Conservation (phyloP, 805 yeast species). For the Deakozyma indianensis region DNA sequence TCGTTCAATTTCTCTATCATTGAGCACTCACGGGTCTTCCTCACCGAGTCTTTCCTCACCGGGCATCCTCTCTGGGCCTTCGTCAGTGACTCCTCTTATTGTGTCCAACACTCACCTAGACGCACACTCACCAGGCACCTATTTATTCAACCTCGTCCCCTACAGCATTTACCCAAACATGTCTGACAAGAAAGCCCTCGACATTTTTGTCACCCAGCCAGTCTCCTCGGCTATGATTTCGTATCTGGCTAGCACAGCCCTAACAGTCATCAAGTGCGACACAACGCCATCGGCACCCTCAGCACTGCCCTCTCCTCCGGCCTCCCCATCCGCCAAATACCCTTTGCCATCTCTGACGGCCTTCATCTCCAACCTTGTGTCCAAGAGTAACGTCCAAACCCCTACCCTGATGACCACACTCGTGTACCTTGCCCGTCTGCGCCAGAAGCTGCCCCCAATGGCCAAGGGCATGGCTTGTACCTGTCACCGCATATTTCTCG, state of each 20-base stretch:
- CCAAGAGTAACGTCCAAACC: constrained; percentile 81
- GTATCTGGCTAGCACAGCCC: constrained; percentile 27
- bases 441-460: constrained; percentile 66
- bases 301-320: constrained; percentile 11
- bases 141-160: no score
- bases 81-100: no score
- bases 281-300: constrained; percentile 11
- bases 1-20: no score
- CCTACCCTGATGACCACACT: constrained; percentile 90
- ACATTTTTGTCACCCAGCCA: constrained; percentile 26
- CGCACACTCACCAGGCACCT: no score
- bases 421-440: constrained; percentile 66
- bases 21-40: no score
- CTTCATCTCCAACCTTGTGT: constrained; percentile 62
- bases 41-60: no score
- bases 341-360: constrained; percentile 17
- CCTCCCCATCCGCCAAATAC: constrained; percentile 8
- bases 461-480: constrained; percentile 85
- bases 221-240: constrained; percentile 26
- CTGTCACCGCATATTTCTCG: constrained; percentile 81
- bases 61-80: no score
- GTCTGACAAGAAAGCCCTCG: constrained; percentile 24
- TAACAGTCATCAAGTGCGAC: constrained; percentile 24
- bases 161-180: constrained; percentile 7
- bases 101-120: no score